These are phyloP conservation scores for Eucalyptus fibrosa DNA, from an alignment of 345 rosid genomes.

Conservation along the genomic window DNA sequence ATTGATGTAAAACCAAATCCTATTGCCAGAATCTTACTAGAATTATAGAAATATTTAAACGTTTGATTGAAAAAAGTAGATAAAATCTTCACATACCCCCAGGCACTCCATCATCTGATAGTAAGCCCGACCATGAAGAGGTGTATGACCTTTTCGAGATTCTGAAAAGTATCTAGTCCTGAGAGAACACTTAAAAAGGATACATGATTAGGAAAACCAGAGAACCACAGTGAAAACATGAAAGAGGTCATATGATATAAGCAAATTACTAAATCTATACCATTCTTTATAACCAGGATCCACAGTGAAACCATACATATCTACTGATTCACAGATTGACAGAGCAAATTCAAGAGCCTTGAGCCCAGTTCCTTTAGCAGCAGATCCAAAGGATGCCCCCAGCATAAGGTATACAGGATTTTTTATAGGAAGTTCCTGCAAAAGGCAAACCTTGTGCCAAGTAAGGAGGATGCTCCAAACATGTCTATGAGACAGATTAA, in stretches of 20 bases:
- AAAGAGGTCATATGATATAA: not conserved
- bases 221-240: not conserved
- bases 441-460: not conserved
- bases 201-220: not conserved
- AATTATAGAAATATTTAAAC: not conserved
- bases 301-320: constrained; percentile 96
- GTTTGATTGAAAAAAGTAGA: not conserved
- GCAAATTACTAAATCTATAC: constrained; percentile 13
- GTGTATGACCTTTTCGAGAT: constrained; percentile 94
- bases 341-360: constrained; percentile 96
- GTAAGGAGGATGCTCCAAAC: not conserved
- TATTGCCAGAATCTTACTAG: not conserved
- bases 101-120: constrained; percentile 99
- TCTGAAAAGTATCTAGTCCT: constrained; percentile 99
- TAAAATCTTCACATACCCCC: constrained; percentile 50
- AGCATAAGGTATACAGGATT: constrained; percentile 89
- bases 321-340: constrained; percentile 78
- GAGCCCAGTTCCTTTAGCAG: constrained; percentile 96
- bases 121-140: constrained; percentile 94
- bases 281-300: constrained; percentile 97
- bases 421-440: constrained; percentile 90
- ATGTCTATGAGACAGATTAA: not conserved
- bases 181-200: constrained; percentile 1
- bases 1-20: not conserved
- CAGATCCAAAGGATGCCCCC: constrained; percentile 95